Percentiles rank a stretch among this genome's conserved stretches.
These are phyloP conservation scores for Xanthoceras sorbifolium DNA, from an alignment of 345 rosid genomes.

Conservation along the genomic window DNA sequence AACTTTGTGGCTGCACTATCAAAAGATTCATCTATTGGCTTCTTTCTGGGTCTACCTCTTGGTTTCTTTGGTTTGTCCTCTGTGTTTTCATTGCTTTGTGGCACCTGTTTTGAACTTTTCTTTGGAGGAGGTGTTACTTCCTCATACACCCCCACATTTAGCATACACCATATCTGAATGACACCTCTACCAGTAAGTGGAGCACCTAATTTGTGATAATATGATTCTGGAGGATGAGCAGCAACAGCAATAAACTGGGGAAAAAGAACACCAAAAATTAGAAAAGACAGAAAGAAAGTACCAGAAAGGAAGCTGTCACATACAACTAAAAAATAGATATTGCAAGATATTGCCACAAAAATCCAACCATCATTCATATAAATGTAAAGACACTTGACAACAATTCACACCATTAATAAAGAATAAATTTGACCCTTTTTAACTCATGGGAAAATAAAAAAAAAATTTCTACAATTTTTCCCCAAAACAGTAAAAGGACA, in stretches of 20 bases:
- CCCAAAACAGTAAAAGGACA: neutral
- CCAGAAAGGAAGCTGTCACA: neutral
- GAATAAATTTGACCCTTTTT: neutral
- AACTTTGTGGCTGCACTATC: slow-evolving; percentile 13
- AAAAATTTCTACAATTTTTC: neutral
- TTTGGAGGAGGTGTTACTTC: slow-evolving; percentile 24
- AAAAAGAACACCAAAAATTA: slow-evolving; percentile 3
- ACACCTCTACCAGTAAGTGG: slow-evolving; percentile 79
- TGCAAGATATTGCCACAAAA: neutral
- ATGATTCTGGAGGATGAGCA: slow-evolving; percentile 87
- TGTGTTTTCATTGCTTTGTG: slow-evolving; percentile 15
- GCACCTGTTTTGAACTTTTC: slow-evolving; percentile 30
- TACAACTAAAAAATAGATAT: neutral
- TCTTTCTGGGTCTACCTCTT: slow-evolving; percentile 50
- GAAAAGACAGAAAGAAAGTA: neutral
- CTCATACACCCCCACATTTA: slow-evolving; percentile 41
- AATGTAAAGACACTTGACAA: neutral
- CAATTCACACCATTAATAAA: neutral
- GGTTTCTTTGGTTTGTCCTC: slow-evolving; percentile 41
- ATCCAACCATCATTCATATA: neutral
- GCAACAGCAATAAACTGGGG: slow-evolving; percentile 84
- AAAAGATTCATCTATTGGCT: slow-evolving; percentile 29
- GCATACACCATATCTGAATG: slow-evolving; percentile 83
- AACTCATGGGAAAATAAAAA: neutral
- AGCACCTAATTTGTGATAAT: slow-evolving; percentile 70